These are phyloP conservation scores for Camellia japonica DNA, from an alignment of 148 eudicot genomes.

Conservation along the genomic window DNA sequence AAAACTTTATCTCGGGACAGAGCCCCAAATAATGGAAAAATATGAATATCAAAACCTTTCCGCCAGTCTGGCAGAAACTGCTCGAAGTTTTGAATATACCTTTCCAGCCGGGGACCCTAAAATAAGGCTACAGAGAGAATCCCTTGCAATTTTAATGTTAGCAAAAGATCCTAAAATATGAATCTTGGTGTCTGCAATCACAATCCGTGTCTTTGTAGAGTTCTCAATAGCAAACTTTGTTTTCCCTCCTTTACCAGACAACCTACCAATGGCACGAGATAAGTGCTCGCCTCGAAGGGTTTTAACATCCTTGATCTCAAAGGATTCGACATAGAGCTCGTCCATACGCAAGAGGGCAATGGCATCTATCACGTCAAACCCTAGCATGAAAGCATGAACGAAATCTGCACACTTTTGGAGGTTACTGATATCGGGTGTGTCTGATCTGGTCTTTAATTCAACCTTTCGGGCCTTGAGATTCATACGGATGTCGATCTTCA, in stretches of 20 bases:
- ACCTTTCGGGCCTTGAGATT: constrained; percentile 72
- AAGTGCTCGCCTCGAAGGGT: constrained; percentile 75
- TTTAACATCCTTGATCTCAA: constrained; percentile 87
- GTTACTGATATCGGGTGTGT: constrained; percentile 75
- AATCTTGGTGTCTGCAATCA: constrained; percentile 73
- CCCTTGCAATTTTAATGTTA: constrained; percentile 67
- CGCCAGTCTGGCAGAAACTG: constrained; percentile 70
- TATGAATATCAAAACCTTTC: constrained; percentile 58
- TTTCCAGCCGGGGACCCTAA: constrained; percentile 93
- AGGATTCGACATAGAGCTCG: constrained; percentile 66
- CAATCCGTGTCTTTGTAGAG: constrained; percentile 77
- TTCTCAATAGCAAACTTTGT: constrained; percentile 89
- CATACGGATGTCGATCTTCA: constrained; percentile 88
- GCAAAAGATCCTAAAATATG: constrained; percentile 71
- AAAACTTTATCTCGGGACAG: neutral
- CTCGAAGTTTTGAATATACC: constrained; percentile 82
- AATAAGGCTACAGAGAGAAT: constrained; percentile 76
- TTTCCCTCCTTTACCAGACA: constrained; percentile 87
- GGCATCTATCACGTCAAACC: constrained; percentile 75
- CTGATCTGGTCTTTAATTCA: constrained; percentile 66
- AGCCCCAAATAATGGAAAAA: neutral
- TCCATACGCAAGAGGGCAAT: constrained; percentile 64
- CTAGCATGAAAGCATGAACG: constrained; percentile 83
- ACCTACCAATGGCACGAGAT: constrained; percentile 82
- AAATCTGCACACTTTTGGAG: constrained; percentile 82